Evolutionary conservation across 495 filamentous ascomycete species (phyloP).

Genomic region (Thermothielavioides terrestris): DNA sequence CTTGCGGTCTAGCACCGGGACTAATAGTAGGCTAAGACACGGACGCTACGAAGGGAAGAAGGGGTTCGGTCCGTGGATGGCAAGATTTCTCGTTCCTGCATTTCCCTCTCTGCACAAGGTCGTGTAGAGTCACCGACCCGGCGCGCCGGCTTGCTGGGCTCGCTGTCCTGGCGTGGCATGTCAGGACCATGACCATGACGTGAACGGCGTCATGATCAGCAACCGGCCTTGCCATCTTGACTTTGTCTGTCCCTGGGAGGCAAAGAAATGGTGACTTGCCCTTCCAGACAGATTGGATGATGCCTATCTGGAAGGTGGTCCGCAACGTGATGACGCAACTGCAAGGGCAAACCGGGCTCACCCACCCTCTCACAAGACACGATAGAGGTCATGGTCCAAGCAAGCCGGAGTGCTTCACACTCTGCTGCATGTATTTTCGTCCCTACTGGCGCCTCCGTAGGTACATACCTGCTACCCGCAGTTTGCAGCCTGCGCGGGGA

Average conservation of each 20-base stretch:
- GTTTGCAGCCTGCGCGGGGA: no score
- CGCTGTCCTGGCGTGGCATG: background rate
- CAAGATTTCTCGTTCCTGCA: background rate
- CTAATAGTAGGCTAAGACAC: no score
- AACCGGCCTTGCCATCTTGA: background rate
- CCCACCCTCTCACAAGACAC: slow-evolving; percentile 10
- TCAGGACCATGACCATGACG: background rate
- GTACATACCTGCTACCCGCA: no score
- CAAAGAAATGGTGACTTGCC: background rate
- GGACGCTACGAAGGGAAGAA: background rate
- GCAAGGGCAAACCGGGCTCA: slow-evolving; percentile 11
- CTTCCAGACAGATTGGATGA: background rate
- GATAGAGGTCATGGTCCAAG: slow-evolving; percentile 13
- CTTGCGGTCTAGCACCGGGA: background rate
- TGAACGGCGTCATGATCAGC: slow-evolving; percentile 1
- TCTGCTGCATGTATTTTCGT: background rate
- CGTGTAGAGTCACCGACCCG: slow-evolving; percentile 3
- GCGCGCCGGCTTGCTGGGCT: background rate
- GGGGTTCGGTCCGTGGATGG: background rate
- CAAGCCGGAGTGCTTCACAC: slow-evolving; percentile 7
- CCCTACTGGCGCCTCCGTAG: no score
- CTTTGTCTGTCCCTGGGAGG: background rate
- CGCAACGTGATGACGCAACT: slow-evolving; percentile 10
- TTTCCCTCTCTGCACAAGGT: background rate
- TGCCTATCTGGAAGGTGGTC: no score